Base-by-base conservation (phyloP, 2,329 filamentous ascomycete genomes). In the Didymellaceae sp. region DNA sequence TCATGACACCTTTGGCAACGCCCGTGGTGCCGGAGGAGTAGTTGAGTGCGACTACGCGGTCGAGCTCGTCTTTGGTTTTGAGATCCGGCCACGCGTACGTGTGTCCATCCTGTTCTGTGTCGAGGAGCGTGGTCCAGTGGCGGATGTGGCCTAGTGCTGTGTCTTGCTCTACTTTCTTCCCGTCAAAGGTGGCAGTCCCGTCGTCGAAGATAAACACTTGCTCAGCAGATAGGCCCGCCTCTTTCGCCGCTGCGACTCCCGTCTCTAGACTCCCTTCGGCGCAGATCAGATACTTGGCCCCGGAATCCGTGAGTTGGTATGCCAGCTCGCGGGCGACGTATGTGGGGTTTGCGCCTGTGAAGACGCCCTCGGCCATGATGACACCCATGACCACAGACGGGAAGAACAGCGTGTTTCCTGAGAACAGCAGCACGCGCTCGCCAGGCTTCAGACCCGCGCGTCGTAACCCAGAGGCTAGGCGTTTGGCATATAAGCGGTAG, bases 1-100 rank as follows among this genome's bases (percentile, higher is more conserved):
- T 88, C 73, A 89, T 85, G 11, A 94, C 90, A 9, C 91, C 91
- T 70, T 95, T 95, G 8, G 90, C 89, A 4, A 91, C 80, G 6
- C 91, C 90, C 2, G 91, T 95, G 1, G 88, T 92, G 9, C 90
- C 85, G 22, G 83, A 87, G 57, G 85, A 89, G 74, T 93, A 95
- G 72, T 95, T 94, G 55, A 95, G 81, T 6, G 84, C 86, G 59
- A 87, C 84, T 1, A 83, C 82, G 5, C 80, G 79, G 46, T 79
- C 60, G 18, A 74, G 70, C 50, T 78, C 78, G 2, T 83, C 74
- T 31, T 81, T 76, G 0, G 74, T 70, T 0, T 78, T 64, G 38
- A 78, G 79, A 50, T 86, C 79, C 13, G 81, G 69, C 89, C 90
- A 94, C 38, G 75, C 71, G 68, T 88, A 92, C 2, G 64, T 66